A percentile compares a stretch with the other conserved stretches of the same genome.
Evolutionary conservation across 495 filamentous ascomycete genomes (phyloP).

Genomic region (Pyronema omphalodes): DNA sequence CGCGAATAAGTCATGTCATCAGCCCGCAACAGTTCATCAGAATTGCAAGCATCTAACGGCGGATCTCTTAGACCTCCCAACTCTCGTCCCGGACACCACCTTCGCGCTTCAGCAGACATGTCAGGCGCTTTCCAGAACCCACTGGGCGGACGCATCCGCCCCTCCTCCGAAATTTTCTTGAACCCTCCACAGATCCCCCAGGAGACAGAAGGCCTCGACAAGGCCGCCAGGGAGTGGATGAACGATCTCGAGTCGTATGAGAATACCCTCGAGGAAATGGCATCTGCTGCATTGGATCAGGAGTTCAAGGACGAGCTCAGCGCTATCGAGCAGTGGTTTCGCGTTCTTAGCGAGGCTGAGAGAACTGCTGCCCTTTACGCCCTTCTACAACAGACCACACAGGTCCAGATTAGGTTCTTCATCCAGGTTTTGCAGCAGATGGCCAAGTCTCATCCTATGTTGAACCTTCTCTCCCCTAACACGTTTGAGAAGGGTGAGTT

Average conservation of each 20-base stretch:
- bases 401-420: slow-evolving; percentile 98
- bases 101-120: slow-evolving; percentile 95
- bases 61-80: slow-evolving; percentile 74
- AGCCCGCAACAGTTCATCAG: slow-evolving; percentile 38
- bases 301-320: slow-evolving; percentile 98
- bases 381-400: slow-evolving; percentile 89
- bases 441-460: slow-evolving; percentile 95
- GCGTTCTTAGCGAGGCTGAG: slow-evolving; percentile 90
- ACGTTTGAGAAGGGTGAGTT: slow-evolving; percentile 86
- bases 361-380: slow-evolving; percentile 89
- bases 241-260: slow-evolving; percentile 97
- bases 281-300: slow-evolving; percentile 88
- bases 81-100: slow-evolving; percentile 64
- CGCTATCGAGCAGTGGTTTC: slow-evolving; percentile 99
- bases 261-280: slow-evolving; percentile 95
- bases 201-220: slow-evolving; percentile 69
- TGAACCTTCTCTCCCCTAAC: slow-evolving; percentile 81
- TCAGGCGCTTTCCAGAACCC: slow-evolving; percentile 55
- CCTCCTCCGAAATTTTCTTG: slow-evolving; percentile 70
- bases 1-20: background rate
- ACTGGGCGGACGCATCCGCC: slow-evolving; percentile 68
- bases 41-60: slow-evolving; percentile 31
- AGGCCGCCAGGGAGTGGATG: slow-evolving; percentile 94
- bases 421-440: slow-evolving; percentile 97
- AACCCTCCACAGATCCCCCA: slow-evolving; percentile 26